Evolutionary conservation across 768 basidiomycete species (phyloP), one percentile per base, ranked within the genome.

Genomic region (Lyophyllum semitale): DNA sequence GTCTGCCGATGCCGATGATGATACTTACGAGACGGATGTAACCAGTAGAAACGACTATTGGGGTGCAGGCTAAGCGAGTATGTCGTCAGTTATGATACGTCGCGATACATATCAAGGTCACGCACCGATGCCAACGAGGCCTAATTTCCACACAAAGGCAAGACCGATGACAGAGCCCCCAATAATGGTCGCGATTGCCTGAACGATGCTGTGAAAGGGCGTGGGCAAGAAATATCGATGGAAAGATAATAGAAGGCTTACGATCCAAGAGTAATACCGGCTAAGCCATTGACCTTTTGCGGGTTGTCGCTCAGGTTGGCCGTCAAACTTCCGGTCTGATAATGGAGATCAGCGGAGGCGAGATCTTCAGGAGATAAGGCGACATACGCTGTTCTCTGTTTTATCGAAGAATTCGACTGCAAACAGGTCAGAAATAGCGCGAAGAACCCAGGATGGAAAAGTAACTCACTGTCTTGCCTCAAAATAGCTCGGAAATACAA

Each of bases 381-480:
- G 23, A 72, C 83, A 62, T 68, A 86, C 86, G 54, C 78, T 90
- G 67, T 97, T 85, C 69, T 87, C 84, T 23, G 93, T 91, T 71
- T 84, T 85, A 71, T 97, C 94, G 55, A 95, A 97, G 77, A 87
- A 95, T 58, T 87, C 88, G 62, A 92, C 86, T 89, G 57, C 18
- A 25, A 46, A 50, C 53, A 44, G 8, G 13, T 45, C 58, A 48
- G 38, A n/a, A 52, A 53, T 2, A 29, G 12, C 32, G 9, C 8
- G n/a, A 48, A 5, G 9, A 4, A 11, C 17, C 4, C 18, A 40
- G 48, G n/a, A 13, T 15, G 17, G 9, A 0, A 37, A 45, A 18
- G 33, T 23, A 4, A 82, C 82, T 72, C 63, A 84, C 89, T 86
- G 65, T 97, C 96, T 77, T 96, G 94, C 46, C 92, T 80, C 13